phyloP scores from a whole-genome alignment of 768 basidiomycete species.

The Boletus tylopilopsis region DNA sequence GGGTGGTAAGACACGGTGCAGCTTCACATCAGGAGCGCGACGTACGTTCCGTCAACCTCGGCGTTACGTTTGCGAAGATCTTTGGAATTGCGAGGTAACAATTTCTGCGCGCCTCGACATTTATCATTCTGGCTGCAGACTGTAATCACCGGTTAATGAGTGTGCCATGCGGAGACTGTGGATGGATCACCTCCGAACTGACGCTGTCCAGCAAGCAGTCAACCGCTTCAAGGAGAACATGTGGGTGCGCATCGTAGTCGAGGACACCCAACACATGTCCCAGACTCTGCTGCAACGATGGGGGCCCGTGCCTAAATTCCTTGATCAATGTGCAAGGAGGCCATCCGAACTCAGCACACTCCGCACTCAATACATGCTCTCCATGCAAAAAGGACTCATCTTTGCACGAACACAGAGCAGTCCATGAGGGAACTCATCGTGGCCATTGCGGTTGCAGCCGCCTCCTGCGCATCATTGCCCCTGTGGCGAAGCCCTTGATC shows the following conservation, averaged over 20 bases:
- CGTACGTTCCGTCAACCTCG: constrained; percentile 45
- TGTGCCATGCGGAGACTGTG: constrained; percentile 21
- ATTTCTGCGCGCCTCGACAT: constrained; percentile 60
- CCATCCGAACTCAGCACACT: constrained; percentile 17
- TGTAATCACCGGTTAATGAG: constrained; percentile 23
- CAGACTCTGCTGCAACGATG: constrained; percentile 67
- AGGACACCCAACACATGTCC: constrained; percentile 66
- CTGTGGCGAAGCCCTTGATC: constrained; percentile 72
- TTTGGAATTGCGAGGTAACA: constrained; percentile 44
- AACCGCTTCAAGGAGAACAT: constrained; percentile 52
- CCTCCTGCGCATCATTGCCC: constrained; percentile 62
- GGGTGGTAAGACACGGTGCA: constrained; percentile 9
- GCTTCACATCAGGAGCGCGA: constrained; percentile 12
- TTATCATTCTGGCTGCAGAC: constrained; percentile 35
- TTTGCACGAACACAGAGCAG: constrained; percentile 58
- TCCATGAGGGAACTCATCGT: constrained; percentile 67
- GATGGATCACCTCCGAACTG: constrained; percentile 43
- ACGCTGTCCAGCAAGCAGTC: constrained; percentile 59
- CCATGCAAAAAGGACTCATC: constrained; percentile 52
- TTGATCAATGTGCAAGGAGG: constrained; percentile 51
- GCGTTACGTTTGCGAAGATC: constrained; percentile 44
- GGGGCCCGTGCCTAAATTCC: constrained; percentile 52
- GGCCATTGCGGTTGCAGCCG: constrained; percentile 67
- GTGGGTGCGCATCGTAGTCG: constrained; percentile 55
- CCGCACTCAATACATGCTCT: constrained; percentile 5